Conservation (phyloP, 768 basidiomycete species). For the Tricholomella constricta region DNA sequence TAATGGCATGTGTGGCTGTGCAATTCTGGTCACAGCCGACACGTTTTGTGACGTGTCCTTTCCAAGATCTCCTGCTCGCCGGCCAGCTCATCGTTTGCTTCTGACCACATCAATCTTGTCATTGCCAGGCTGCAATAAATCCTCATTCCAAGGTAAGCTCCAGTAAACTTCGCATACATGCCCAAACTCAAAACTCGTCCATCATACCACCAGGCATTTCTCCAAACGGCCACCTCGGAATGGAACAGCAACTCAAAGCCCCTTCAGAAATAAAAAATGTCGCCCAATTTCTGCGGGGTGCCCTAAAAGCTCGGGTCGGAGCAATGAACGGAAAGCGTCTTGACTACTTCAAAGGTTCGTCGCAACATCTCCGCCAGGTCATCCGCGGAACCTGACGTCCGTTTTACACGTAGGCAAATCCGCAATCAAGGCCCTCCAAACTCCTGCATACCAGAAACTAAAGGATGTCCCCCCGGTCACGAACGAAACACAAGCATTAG, state of each 20-base stretch:
- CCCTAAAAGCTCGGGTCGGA: slow-evolving; percentile 87
- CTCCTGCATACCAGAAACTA: slow-evolving; percentile 88
- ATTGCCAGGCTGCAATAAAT: background rate
- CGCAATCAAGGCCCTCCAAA: slow-evolving; percentile 88
- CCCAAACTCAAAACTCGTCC: background rate
- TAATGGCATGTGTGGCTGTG: slow-evolving; percentile 17
- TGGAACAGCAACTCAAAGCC: slow-evolving; percentile 80
- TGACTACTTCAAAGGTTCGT: slow-evolving; percentile 96
- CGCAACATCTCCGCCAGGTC: background rate
- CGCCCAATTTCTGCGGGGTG: slow-evolving; percentile 84
- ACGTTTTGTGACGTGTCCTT: slow-evolving; percentile 17
- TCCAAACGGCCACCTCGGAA: slow-evolving; percentile 12
- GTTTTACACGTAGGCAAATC: slow-evolving; percentile 67
- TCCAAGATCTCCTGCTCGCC: background rate
- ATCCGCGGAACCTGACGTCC: background rate
- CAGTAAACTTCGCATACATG: background rate
- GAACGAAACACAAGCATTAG: slow-evolving; percentile 72
- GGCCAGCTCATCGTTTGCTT: slow-evolving; percentile 14
- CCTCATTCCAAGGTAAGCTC: slow-evolving; percentile 5
- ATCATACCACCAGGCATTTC: background rate
- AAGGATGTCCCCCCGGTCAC: slow-evolving; percentile 77
- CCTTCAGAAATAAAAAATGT: slow-evolving; percentile 80
- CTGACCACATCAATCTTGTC: background rate
- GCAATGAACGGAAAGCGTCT: slow-evolving; percentile 92
- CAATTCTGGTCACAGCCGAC: slow-evolving; percentile 5